Conservation (phyloP, 2,329 filamentous ascomycete genomes). For the Aspergillus pseudoglaucus region DNA sequence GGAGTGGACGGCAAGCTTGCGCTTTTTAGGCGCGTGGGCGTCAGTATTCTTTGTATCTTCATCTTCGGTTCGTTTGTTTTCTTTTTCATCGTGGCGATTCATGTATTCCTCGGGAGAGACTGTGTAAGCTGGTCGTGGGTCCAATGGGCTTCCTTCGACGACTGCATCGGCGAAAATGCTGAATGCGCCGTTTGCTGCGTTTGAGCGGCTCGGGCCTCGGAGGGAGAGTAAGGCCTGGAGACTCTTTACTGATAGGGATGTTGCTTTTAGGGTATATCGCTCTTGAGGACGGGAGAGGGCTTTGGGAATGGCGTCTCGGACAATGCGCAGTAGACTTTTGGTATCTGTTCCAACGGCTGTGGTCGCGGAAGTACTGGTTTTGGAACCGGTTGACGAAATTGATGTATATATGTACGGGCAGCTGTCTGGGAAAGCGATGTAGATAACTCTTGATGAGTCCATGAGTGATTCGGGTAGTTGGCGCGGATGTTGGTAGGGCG, state of each 20-base stretch:
- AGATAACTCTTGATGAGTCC: slow-evolving; percentile 66
- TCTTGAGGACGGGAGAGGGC: slow-evolving; percentile 69
- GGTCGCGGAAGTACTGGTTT: slow-evolving; percentile 27
- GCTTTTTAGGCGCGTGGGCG: slow-evolving; percentile 46
- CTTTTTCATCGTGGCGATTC: slow-evolving; percentile 12
- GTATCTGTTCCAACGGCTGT: slow-evolving; percentile 41
- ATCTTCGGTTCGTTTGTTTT: slow-evolving; percentile 2
- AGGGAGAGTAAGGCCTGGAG: slow-evolving; percentile 63
- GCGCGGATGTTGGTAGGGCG: slow-evolving; percentile 62
- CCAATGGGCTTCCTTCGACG: slow-evolving; percentile 45
- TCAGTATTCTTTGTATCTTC: neutral
- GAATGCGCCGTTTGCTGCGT: slow-evolving; percentile 71
- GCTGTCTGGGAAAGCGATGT: slow-evolving; percentile 74
- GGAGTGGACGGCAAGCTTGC: slow-evolving; percentile 56
- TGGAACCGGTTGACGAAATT: slow-evolving; percentile 37
- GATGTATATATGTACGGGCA: slow-evolving; percentile 68
- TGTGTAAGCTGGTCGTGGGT: slow-evolving; percentile 36
- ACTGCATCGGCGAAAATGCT: slow-evolving; percentile 65
- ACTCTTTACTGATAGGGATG: slow-evolving; percentile 64
- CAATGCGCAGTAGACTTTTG: slow-evolving; percentile 61
- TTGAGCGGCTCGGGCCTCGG: slow-evolving; percentile 63
- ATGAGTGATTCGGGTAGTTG: slow-evolving; percentile 34
- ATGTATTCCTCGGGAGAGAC: slow-evolving; percentile 27
- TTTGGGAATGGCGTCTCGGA: slow-evolving; percentile 74
- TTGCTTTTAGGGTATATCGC: slow-evolving; percentile 62